Evolutionary conservation across 176 grass and related monocot genomes (phyloP).

Genomic region (Eragrostis nindensis): DNA sequence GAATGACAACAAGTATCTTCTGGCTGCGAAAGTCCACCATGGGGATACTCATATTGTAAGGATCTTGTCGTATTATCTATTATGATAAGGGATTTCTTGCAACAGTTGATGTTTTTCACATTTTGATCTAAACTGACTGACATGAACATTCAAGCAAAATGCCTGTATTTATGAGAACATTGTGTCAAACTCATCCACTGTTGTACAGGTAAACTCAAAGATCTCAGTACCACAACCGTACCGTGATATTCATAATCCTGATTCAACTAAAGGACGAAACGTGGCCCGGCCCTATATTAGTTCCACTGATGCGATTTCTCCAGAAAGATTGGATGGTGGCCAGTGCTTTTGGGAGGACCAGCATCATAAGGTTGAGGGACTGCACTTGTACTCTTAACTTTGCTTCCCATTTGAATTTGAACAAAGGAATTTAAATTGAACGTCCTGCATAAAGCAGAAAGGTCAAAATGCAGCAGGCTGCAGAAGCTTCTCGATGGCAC

Average conservation of each 20-base stretch:
- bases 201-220: conserved; percentile 47
- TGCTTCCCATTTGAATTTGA: conserved; percentile 14
- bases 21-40: background rate
- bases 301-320: conserved; percentile 29
- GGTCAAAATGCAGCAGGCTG: conserved; percentile 41
- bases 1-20: conserved; percentile 25
- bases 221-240: conserved; percentile 35
- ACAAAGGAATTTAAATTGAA: conserved; percentile 43
- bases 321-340: conserved; percentile 47
- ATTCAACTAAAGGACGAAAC: conserved; percentile 36
- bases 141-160: conserved; percentile 28
- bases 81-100: conserved; percentile 6
- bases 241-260: conserved; percentile 34
- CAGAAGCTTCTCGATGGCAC: conserved; percentile 34
- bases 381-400: conserved; percentile 37
- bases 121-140: conserved; percentile 39
- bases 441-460: conserved; percentile 63
- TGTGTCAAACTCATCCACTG: background rate
- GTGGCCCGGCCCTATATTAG: conserved; percentile 12
- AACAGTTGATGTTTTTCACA: background rate
- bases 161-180: conserved; percentile 20
- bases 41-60: conserved; percentile 35
- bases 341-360: conserved; percentile 43
- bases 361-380: conserved; percentile 58
- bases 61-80: conserved; percentile 17